A percentile compares a stretch with the other conserved stretches of the same genome.
These are phyloP conservation scores for Nakataea oryzae DNA, from an alignment of 2,329 filamentous ascomycete species.

Conservation along the genomic window DNA sequence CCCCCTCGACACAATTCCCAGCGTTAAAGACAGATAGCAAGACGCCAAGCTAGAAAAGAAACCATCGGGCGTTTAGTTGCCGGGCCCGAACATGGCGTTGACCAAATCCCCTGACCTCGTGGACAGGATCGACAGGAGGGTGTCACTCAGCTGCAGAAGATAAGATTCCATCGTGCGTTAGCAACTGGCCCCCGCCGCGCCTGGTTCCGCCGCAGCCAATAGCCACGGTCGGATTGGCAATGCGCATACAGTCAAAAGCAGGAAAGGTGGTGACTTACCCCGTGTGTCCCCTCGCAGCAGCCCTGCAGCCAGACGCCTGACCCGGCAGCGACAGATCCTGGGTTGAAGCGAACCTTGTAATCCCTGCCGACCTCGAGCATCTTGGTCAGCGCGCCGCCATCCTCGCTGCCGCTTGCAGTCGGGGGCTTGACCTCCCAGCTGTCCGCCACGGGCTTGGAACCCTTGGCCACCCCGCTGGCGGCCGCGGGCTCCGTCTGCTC, in stretches of 20 bases:
- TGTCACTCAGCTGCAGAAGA: slow-evolving; percentile 59
- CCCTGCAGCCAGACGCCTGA: slow-evolving; percentile 89
- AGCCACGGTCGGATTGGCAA: neutral
- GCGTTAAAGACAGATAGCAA: neutral
- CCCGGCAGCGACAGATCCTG: slow-evolving; percentile 55
- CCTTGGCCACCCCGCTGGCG: neutral
- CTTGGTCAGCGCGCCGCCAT: slow-evolving; percentile 15
- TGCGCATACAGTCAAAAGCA: neutral
- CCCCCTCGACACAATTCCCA: too few relatives aligned
- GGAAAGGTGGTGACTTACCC: slow-evolving; percentile 48
- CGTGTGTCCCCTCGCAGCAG: slow-evolving; percentile 86
- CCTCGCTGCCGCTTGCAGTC: slow-evolving; percentile 1
- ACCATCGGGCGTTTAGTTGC: slow-evolving; percentile 5
- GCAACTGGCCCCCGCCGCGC: neutral
- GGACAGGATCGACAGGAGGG: slow-evolving; percentile 67
- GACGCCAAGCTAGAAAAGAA: neutral
- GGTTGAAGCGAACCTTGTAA: slow-evolving; percentile 65
- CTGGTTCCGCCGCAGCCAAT: neutral
- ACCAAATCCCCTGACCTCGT: slow-evolving; percentile 71
- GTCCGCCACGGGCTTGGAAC: slow-evolving; percentile 9
- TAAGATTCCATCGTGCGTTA: neutral
- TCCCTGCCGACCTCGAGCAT: slow-evolving; percentile 63
- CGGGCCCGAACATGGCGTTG: slow-evolving; percentile 54
- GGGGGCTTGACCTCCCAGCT: slow-evolving; percentile 11
- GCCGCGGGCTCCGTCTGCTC: slow-evolving; percentile 16